Conservation (phyloP, 2,329 filamentous ascomycete species). For the Talaromyces amestolkiae region DNA sequence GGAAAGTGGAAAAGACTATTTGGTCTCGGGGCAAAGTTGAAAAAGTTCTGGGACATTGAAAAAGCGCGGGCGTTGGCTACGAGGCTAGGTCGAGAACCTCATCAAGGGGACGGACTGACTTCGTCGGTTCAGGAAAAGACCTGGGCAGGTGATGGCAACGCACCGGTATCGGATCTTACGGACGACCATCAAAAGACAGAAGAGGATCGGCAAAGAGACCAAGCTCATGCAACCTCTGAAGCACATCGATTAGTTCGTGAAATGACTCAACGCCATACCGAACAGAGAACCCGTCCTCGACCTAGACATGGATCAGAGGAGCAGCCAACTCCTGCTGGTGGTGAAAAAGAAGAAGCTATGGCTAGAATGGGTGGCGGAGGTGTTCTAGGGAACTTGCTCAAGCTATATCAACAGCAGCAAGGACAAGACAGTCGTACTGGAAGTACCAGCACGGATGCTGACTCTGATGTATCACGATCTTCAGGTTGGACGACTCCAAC, state of each 20-base stretch:
- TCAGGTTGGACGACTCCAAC: constrained; percentile 24
- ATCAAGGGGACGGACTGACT: constrained; percentile 29
- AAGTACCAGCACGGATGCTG: constrained; percentile 25
- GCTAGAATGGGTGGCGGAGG: constrained; percentile 47
- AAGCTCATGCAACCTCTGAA: constrained; percentile 30
- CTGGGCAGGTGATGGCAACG: constrained; percentile 29
- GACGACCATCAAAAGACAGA: constrained; percentile 33
- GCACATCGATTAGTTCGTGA: constrained; percentile 40
- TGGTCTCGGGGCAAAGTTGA: neutral
- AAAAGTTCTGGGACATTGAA: constrained; percentile 12
- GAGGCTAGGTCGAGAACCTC: constrained; percentile 26
- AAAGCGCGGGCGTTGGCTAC: constrained; percentile 22
- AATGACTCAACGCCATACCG: constrained; percentile 30
- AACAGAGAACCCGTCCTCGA: constrained; percentile 30
- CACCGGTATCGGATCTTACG: constrained; percentile 29
- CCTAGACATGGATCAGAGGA: constrained; percentile 34
- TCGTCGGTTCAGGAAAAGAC: constrained; percentile 27
- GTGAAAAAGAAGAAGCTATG: constrained; percentile 24
- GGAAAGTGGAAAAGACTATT: constrained; percentile 6
- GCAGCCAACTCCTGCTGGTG: constrained; percentile 30
- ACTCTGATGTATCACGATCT: constrained; percentile 27
- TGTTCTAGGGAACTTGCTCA: constrained; percentile 69
- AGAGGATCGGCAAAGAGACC: constrained; percentile 27
- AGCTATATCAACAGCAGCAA: constrained; percentile 54
- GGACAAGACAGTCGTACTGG: constrained; percentile 20